Base-by-base conservation (phyloP, 805 yeast species). In the Cyberlindnera suaveolens region DNA sequence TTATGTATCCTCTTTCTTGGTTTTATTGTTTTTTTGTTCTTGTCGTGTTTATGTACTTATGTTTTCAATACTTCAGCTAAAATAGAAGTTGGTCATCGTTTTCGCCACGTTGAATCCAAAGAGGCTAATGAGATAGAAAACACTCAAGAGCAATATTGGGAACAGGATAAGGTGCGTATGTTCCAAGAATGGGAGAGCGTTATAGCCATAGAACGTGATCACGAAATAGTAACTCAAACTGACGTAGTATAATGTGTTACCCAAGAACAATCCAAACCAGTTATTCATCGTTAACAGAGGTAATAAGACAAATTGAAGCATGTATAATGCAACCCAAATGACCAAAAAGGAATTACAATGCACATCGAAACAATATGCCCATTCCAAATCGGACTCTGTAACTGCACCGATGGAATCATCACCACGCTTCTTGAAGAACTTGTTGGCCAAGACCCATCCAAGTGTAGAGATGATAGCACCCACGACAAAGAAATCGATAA, bases 351-450 rank as follows among this genome's bases (percentile, higher is more conserved):
- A 77, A 62, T 90, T 90, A 67, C 96, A 87, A 64, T 90, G 97
- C 23, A 89, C 82, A 57, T 89, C 97, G 60, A 90, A 90, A 66
- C 96, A 88, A 60, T 87, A 89, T 1, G 91, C 89, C 96, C 96
- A 90, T 60, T 90, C 96, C 42, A 87, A 66, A 34, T 70, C 65
- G 20, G 64, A 69, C 29, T 66, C 70, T n/a, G 53, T 40, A 11
- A 54, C 49, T 11, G 56, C 59, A 27, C 61, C 62, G 4, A 64
- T 62, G 10, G 54, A 49, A 10, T 53, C 54, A 29, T 32, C 30
- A 13, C 52, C 54, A 46, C 57, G 52, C 51, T 68, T 67, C 49
- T 74, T 77, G 51, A 86, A 71, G 43, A 86, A 72, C 51, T 72
- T 74, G 56, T 84, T 84, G 27, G 88, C 79, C 32, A 85, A 54